Evolutionary conservation across 73 alveolate species (phyloP), one percentile per base, ranked within the genome.

Genomic region (Breviolum minutum): DNA sequence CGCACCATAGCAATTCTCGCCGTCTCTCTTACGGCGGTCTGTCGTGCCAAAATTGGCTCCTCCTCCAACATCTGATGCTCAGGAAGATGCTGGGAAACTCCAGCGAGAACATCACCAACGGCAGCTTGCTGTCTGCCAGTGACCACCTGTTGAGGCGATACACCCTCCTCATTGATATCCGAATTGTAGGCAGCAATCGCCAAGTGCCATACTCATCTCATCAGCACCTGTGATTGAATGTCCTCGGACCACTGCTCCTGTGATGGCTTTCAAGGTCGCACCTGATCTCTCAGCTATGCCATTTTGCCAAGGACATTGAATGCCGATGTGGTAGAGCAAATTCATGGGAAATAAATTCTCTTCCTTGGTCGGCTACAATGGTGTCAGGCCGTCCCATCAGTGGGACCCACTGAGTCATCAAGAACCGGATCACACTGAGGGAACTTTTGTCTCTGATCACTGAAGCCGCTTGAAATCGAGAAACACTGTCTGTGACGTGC

Each of bases 1-100:
- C 62, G 94, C 14, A 85, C 80, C 94, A 85, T 85, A 3, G 80
- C 94, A 3, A 85, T 13, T 7, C 94, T 68, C 16, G 94, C 94
- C 7, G 62, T 5, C 27, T 85, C 94, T 0, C 94, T n/a, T 2
- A 26, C 12, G 2, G 94, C 94, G 2, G 62, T 24, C 7, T 70
- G 94, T 61, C 71, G 66, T 0, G 26, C 29, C 24, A 62, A 19
- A 61, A 8, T 5, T 7, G 94, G 94, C 27, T 48, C 54, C 0
- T 68, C 20, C 6, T 85, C 94, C 8, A 85, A 27, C 64, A 85
- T 0, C 19, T 63, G 63, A 32, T 85, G 94, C 14, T 85, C 94
- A 6, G 94, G 79, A 14, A 85, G 94, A 7, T 77, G 19, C 2
- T 29, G 63, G n/a, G n/a, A 20, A 22, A 85, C 32, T n/a, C 71